Conservation (phyloP, 345 rosid species). For the Laguncularia racemosa region DNA sequence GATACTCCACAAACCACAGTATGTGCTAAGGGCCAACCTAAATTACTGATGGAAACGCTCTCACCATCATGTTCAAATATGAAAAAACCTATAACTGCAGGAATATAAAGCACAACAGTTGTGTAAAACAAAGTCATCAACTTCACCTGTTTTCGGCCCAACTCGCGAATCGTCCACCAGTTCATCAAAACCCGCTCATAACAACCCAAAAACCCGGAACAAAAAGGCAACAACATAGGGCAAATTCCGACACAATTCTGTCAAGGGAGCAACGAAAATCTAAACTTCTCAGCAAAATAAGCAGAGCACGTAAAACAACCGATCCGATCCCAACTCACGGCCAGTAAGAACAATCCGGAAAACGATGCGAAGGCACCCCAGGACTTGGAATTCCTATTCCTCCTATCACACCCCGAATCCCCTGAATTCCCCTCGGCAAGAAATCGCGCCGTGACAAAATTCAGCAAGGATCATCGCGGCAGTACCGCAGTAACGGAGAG, state of each 20-base stretch:
- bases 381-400: conserved; percentile 25
- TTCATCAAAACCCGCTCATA: conserved; percentile 76
- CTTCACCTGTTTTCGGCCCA: conserved; percentile 62
- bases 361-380: conserved; percentile 57
- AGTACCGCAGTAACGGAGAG: conserved; percentile 84
- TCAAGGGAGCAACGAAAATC: conserved; percentile 38
- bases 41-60: conserved; percentile 42
- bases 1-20: conserved; percentile 86
- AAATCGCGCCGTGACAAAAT: conserved; percentile 52
- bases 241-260: conserved; percentile 59
- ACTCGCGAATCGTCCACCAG: conserved; percentile 46
- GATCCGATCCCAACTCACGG: conserved; percentile 83
- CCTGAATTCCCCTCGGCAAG: conserved; percentile 23
- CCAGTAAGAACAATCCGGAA: conserved; percentile 56
- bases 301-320: conserved; percentile 71
- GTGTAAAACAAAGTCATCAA: conserved; percentile 62
- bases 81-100: conserved; percentile 57
- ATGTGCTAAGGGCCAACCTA: conserved; percentile 88
- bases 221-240: conserved; percentile 83
- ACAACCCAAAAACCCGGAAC: conserved; percentile 79
- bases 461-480: conserved; percentile 95
- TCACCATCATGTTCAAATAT: conserved; percentile 36
- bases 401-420: conserved; percentile 10
- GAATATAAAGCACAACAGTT: conserved; percentile 56
- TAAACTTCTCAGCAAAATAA: conserved; percentile 27